A percentile compares a stretch with the other conserved stretches of the same genome.
These are phyloP conservation scores for Penicillium taxi DNA, from an alignment of 495 filamentous ascomycete genomes.

Conservation along the genomic window DNA sequence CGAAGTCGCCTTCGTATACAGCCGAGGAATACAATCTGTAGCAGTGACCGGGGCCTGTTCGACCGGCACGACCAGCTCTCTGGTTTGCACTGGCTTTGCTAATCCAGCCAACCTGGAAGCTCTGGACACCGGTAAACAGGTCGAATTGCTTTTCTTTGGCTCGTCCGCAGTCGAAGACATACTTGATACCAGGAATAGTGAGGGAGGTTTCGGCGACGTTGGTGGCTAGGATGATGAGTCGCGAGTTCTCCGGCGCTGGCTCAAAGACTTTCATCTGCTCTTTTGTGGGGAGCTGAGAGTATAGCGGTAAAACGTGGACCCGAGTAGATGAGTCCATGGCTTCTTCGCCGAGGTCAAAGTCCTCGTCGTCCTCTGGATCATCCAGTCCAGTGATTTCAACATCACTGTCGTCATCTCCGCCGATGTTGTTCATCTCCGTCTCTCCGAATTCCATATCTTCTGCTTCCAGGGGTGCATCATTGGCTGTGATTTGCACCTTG, in stretches of 20 bases:
- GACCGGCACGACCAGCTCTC: constrained; percentile 86
- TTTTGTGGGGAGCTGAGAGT: constrained; percentile 87
- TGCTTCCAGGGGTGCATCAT: constrained; percentile 70
- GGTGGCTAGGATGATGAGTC: constrained; percentile 86
- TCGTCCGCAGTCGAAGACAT: constrained; percentile 91
- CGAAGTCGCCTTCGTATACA: constrained; percentile 85
- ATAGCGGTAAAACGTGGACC: constrained; percentile 84
- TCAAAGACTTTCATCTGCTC: constrained; percentile 95
- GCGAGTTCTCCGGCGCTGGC: constrained; percentile 69
- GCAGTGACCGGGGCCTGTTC: constrained; percentile 93
- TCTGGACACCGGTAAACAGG: constrained; percentile 78
- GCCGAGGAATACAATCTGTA: constrained; percentile 92
- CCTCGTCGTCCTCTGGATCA: constrained; percentile 49
- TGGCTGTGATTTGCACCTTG: constrained; percentile 63
- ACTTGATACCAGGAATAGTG: constrained; percentile 91
- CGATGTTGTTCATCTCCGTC: constrained; percentile 38
- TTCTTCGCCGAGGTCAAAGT: constrained; percentile 52
- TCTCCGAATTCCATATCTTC: constrained; percentile 83
- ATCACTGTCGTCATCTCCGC: constrained; percentile 36
- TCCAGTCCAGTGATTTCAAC: constrained; percentile 43
- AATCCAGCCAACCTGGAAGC: constrained; percentile 91
- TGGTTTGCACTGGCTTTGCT: constrained; percentile 95
- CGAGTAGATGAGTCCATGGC: constrained; percentile 57
- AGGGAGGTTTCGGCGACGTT: constrained; percentile 97
- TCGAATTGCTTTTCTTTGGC: constrained; percentile 89